A percentile compares a stretch with the other conserved stretches of the same genome.
phyloP scores from a whole-genome alignment of 345 rosid species.

The Eucalyptus rudis region DNA sequence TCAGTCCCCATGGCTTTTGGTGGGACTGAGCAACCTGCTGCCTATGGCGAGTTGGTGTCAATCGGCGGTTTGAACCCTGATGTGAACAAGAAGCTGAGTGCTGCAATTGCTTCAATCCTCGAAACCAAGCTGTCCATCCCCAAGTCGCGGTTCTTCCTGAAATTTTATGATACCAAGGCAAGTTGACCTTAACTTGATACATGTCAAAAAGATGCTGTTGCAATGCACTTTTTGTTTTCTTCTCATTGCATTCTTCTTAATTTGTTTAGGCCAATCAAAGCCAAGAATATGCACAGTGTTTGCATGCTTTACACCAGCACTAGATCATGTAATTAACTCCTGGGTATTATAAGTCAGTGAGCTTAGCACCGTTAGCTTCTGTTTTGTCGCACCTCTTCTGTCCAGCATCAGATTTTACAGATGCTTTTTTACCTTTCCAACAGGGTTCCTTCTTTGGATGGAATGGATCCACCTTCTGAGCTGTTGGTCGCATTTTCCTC shows the following conservation, averaged over 20 bases:
- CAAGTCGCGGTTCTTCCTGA: conserved; percentile 77
- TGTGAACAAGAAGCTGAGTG: conserved; percentile 79
- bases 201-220: conserved; percentile 1
- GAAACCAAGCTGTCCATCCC: conserved; percentile 82
- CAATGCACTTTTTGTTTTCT: conserved; percentile 10
- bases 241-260: conserved; percentile 52
- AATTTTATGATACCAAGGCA: conserved; percentile 86
- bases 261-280: conserved; percentile 90
- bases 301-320: conserved; percentile 96
- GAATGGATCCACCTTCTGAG: conserved; percentile 84
- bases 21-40: conserved; percentile 91
- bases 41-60: conserved; percentile 88
- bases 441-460: conserved; percentile 95
- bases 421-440: background rate
- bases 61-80: conserved; percentile 81
- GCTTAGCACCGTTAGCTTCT: background rate
- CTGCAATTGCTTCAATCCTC: conserved; percentile 62
- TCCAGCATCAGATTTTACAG: background rate
- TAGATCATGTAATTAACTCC: conserved; percentile 58
- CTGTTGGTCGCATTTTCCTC: background rate
- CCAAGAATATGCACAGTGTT: conserved; percentile 99
- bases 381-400: background rate
- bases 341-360: background rate
- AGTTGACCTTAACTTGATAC: conserved; percentile 7
- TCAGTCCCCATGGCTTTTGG: conserved; percentile 88